Evolutionary conservation across 177 flowering plant genomes (phyloP).

Genomic region (Vitis hybrid): DNA sequence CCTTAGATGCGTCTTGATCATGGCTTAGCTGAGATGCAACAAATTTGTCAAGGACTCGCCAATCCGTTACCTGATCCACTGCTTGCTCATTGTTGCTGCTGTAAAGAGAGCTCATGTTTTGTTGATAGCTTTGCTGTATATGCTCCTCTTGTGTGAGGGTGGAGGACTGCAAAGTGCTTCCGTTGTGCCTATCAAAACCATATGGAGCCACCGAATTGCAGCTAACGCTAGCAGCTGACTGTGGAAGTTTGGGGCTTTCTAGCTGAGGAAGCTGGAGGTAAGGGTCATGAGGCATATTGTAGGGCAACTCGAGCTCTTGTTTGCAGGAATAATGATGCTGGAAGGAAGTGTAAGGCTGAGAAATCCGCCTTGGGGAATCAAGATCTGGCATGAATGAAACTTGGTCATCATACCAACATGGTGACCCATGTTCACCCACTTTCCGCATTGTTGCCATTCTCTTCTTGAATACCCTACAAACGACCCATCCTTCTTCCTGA

Average conservation of each 20-base stretch:
- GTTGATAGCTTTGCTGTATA: conserved; percentile 38
- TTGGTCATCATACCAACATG: conserved; percentile 67
- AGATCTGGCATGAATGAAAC: conserved; percentile 52
- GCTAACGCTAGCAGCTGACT: conserved; percentile 29
- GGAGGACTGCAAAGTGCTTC: conserved; percentile 38
- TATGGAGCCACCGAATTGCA: conserved; percentile 36
- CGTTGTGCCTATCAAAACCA: conserved; percentile 31
- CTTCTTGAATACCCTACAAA: conserved; percentile 73
- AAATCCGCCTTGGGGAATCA: conserved; percentile 38
- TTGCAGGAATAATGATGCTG: conserved; percentile 40
- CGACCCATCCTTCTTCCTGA: conserved; percentile 83
- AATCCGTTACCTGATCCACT: conserved; percentile 72
- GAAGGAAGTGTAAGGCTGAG: conserved; percentile 22
- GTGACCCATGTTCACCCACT: conserved; percentile 42
- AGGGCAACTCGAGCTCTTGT: conserved; percentile 45
- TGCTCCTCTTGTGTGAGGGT: conserved; percentile 43
- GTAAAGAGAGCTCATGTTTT: conserved; percentile 35
- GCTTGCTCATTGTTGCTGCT: conserved; percentile 39
- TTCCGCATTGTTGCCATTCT: conserved; percentile 38
- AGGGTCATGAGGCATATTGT: conserved; percentile 32
- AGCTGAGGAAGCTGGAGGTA: conserved; percentile 79
- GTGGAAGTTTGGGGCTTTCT: conserved; percentile 70
- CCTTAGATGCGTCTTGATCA: conserved; percentile 56
- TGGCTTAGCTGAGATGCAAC: conserved; percentile 94
- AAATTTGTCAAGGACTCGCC: conserved; percentile 88